Percentiles rank a stretch among this genome's conserved stretches.
phyloP scores from a whole-genome alignment of 164 flowering plant genomes.

The Houttuynia cordata region DNA sequence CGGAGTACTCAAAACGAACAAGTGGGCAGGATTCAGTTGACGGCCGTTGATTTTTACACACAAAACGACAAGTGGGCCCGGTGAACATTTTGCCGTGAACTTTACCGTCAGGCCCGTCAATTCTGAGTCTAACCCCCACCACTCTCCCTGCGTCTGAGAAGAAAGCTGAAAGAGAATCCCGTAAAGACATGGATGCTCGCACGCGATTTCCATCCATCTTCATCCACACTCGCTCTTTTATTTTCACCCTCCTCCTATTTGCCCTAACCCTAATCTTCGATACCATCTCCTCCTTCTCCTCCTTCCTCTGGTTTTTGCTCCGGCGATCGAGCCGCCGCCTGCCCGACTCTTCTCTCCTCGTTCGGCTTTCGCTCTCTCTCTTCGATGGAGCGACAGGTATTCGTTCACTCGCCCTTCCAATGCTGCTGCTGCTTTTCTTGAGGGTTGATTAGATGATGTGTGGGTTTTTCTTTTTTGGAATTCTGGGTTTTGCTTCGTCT shows the following conservation, averaged over 20 bases:
- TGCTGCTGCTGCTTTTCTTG: background rate
- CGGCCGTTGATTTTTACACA: too few species aligned
- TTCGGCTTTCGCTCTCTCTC: too few species aligned
- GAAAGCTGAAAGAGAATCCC: too few species aligned
- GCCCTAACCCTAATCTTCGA: slow-evolving; percentile 4
- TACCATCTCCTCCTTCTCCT: background rate
- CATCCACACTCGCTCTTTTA: too few species aligned
- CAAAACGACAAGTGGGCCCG: too few species aligned
- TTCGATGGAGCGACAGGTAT: too few species aligned
- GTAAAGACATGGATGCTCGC: too few species aligned
- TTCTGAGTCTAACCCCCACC: background rate
- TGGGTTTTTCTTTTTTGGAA: background rate
- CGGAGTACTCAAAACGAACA: too few species aligned
- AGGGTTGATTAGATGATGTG: too few species aligned
- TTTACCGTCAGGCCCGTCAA: slow-evolving; percentile 1
- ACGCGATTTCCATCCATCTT: slow-evolving; percentile 1
- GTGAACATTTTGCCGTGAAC: too few species aligned
- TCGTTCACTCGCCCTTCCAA: background rate
- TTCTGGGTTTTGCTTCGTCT: too few species aligned
- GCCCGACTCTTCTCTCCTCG: background rate
- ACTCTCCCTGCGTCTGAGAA: slow-evolving; percentile 3
- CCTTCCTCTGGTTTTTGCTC: background rate
- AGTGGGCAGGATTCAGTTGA: too few species aligned
- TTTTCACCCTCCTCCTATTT: background rate
- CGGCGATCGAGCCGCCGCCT: background rate